Percentiles rank a stretch among this genome's conserved stretches.
Evolutionary conservation across 2,329 filamentous ascomycete genomes (phyloP).

Genomic region (Botryotinia globosa): DNA sequence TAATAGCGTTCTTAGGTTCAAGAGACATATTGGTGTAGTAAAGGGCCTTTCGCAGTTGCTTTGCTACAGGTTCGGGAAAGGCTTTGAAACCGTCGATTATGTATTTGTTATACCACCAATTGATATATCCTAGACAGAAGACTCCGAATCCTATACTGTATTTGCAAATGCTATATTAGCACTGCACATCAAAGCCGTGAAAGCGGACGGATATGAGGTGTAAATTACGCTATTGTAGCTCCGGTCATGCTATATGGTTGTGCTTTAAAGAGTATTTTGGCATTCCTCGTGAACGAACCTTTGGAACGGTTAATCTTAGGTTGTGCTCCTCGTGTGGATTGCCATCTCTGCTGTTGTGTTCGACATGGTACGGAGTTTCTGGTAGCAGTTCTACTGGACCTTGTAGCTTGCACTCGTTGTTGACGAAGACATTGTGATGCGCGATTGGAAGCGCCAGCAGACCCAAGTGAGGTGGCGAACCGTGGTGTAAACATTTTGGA

Average conservation of each 20-base stretch:
- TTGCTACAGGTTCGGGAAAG: slow-evolving; percentile 68
- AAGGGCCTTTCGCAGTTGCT: slow-evolving; percentile 76
- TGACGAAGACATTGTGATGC: slow-evolving; percentile 34
- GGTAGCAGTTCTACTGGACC: slow-evolving; percentile 6
- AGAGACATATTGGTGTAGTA: slow-evolving; percentile 80
- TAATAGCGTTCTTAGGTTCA: slow-evolving; percentile 73
- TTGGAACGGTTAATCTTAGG: slow-evolving; percentile 1
- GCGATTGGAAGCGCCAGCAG: slow-evolving; percentile 23
- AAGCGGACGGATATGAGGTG: neutral
- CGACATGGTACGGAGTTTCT: slow-evolving; percentile 16
- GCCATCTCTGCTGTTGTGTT: slow-evolving; percentile 30
- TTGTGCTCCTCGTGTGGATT: slow-evolving; percentile 26
- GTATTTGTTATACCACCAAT: slow-evolving; percentile 38
- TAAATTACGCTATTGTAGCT: slow-evolving; percentile 32
- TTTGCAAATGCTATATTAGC: slow-evolving; percentile 11
- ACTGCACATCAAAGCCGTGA: neutral
- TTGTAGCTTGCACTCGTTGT: slow-evolving; percentile 27
- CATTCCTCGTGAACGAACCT: slow-evolving; percentile 17
- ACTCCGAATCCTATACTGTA: slow-evolving; percentile 34
- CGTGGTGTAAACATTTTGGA: slow-evolving; percentile 33
- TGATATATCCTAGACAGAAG: slow-evolving; percentile 32
- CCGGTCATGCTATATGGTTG: slow-evolving; percentile 36
- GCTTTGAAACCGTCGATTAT: slow-evolving; percentile 48
- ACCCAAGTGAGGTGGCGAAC: slow-evolving; percentile 27
- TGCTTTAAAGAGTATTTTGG: slow-evolving; percentile 31